These are phyloP conservation scores for Phytophthora kernoviae DNA, from an alignment of 352 stramenopile genomes.

Conservation along the genomic window DNA sequence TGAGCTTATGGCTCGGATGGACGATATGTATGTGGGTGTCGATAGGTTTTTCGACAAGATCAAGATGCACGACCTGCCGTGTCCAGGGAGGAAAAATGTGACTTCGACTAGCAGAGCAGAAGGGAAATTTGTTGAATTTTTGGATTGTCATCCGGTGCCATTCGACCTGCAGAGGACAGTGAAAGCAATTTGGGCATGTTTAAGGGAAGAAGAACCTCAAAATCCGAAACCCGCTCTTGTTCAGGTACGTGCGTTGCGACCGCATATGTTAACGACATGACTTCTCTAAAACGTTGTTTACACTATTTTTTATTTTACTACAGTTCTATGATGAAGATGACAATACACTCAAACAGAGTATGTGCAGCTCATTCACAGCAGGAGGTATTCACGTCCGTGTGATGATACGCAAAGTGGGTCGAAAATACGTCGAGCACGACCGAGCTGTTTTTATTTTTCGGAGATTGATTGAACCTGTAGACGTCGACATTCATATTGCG, in stretches of 20 bases:
- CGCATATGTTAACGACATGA: neutral
- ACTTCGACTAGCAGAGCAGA: constrained; percentile 13
- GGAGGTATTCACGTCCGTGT: constrained; percentile 22
- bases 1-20: constrained; percentile 15
- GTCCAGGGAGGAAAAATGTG: constrained; percentile 23
- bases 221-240: constrained; percentile 23
- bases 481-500: constrained; percentile 7
- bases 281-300: too few species aligned
- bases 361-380: constrained; percentile 26
- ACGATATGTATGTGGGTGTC: constrained; percentile 20
- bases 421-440: constrained; percentile 26
- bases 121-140: constrained; percentile 27
- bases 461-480: constrained; percentile 23
- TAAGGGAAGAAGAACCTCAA: constrained; percentile 21
- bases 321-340: constrained; percentile 15
- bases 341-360: constrained; percentile 20
- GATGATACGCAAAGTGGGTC: constrained; percentile 22
- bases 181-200: constrained; percentile 20
- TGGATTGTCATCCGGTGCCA: constrained; percentile 26
- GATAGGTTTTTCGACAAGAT: constrained; percentile 24
- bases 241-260: constrained; percentile 8
- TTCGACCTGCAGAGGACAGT: constrained; percentile 19
- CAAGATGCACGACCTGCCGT: constrained; percentile 20
- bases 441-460: constrained; percentile 24
- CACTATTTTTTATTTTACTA: constrained; percentile 1